Conservation (phyloP, 306 rosid species). For the Hylodesmum podocarpum region DNA sequence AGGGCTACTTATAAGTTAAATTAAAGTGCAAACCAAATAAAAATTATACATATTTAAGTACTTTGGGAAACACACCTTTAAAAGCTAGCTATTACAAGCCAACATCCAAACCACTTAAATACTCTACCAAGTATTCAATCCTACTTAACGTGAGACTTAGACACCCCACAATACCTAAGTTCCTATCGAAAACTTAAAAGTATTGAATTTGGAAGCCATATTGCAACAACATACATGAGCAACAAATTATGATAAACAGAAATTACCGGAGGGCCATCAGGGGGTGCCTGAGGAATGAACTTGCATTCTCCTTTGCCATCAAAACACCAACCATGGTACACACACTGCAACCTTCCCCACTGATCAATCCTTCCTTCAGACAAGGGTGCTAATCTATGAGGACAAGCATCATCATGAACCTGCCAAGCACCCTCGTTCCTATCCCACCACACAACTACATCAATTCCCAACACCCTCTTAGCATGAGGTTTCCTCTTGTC, state of each 20-base stretch:
- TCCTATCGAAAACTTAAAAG: too few relatives aligned
- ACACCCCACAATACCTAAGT: too few relatives aligned
- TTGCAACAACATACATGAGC: neutral
- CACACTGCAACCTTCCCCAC: conserved; percentile 94
- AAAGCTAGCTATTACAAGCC: too few relatives aligned
- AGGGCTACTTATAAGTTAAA: too few relatives aligned
- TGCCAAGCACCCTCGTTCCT: conserved; percentile 75
- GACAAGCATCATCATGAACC: conserved; percentile 88
- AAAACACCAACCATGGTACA: conserved; percentile 97
- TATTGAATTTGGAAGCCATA: neutral
- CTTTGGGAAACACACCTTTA: too few relatives aligned
- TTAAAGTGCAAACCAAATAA: too few relatives aligned
- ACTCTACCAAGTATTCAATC: too few relatives aligned
- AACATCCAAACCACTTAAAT: too few relatives aligned
- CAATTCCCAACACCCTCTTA: conserved; percentile 75
- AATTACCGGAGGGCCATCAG: conserved; percentile 79
- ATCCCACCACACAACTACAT: conserved; percentile 98
- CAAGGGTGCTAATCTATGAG: conserved; percentile 90
- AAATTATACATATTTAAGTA: too few relatives aligned
- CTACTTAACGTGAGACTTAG: too few relatives aligned
- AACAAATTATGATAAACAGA: neutral
- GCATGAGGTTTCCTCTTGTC: conserved; percentile 82
- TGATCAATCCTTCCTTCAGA: conserved; percentile 96
- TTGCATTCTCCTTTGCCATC: conserved; percentile 85
- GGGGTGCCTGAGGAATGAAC: conserved; percentile 86